Evolutionary conservation across 495 filamentous ascomycete species (phyloP).

Genomic region (Aspergillus diversus): DNA sequence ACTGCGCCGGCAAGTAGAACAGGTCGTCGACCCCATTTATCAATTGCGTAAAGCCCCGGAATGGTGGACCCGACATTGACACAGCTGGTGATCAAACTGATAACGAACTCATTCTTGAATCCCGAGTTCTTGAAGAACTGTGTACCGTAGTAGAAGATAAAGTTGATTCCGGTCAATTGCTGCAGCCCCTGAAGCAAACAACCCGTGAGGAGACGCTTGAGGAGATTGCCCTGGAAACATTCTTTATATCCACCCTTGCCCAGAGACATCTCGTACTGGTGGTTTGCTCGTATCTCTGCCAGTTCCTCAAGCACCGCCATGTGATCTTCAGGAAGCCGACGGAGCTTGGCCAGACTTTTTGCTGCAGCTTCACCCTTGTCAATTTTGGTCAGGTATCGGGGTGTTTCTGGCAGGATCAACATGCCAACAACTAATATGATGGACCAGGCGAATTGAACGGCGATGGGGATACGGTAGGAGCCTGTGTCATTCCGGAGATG

Average conservation of each 20-base stretch:
- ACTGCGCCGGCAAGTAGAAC: conserved; percentile 71
- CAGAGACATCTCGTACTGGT: conserved; percentile 76
- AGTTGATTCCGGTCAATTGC: conserved; percentile 75
- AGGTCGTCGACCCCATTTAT: conserved; percentile 72
- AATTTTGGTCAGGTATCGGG: conserved; percentile 77
- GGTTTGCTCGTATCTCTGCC: conserved; percentile 75
- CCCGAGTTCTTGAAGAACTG: conserved; percentile 72
- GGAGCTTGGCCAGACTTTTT: conserved; percentile 65
- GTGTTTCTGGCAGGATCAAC: conserved; percentile 78
- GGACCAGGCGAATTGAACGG: conserved; percentile 80
- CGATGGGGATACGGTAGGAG: conserved; percentile 82
- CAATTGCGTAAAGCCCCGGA: conserved; percentile 71
- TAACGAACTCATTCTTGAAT: conserved; percentile 67
- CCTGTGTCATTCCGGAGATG: conserved; percentile 62
- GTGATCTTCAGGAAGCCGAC: conserved; percentile 65
- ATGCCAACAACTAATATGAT: conserved; percentile 74
- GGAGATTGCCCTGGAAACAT: conserved; percentile 63
- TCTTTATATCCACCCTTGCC: conserved; percentile 70
- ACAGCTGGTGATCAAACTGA: conserved; percentile 67
- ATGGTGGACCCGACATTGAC: conserved; percentile 73
- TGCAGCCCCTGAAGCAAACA: conserved; percentile 77
- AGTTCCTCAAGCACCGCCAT: conserved; percentile 68
- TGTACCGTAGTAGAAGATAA: conserved; percentile 82
- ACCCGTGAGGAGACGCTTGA: conserved; percentile 73
- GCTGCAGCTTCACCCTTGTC: conserved; percentile 66